Conservation (phyloP, 306 rosid genomes). For the Casuarina equisetifolia region DNA sequence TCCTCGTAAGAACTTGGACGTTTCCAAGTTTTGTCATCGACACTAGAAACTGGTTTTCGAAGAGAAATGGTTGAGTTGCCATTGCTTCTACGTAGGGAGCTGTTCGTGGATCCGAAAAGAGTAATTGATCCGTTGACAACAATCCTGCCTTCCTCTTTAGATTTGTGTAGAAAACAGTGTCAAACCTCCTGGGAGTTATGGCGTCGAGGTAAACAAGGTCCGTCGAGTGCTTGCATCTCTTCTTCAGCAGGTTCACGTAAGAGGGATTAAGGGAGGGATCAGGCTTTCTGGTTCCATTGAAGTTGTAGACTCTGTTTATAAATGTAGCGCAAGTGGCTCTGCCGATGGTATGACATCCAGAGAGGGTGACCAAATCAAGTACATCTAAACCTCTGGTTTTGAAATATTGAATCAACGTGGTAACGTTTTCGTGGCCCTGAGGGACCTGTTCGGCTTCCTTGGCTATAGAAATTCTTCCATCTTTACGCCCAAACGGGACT, state of each 20-base stretch:
- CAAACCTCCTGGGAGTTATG: slow-evolving; percentile 69
- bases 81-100: slow-evolving; percentile 61
- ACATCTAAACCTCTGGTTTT: slow-evolving; percentile 48
- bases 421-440: slow-evolving; percentile 77
- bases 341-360: slow-evolving; percentile 85
- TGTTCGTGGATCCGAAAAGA: slow-evolving; percentile 65
- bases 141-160: slow-evolving; percentile 68
- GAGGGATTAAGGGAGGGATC: slow-evolving; percentile 55
- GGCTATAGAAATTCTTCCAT: slow-evolving; percentile 58
- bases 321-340: slow-evolving; percentile 58
- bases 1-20: neutral
- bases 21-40: slow-evolving; percentile 93
- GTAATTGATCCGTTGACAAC: slow-evolving; percentile 67
- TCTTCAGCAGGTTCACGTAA: slow-evolving; percentile 52
- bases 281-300: slow-evolving; percentile 56
- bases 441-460: slow-evolving; percentile 73
- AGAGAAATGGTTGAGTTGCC: slow-evolving; percentile 63
- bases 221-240: slow-evolving; percentile 42
- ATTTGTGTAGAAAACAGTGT: slow-evolving; percentile 59
- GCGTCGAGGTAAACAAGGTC: slow-evolving; percentile 62
- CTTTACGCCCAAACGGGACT: slow-evolving; percentile 77
- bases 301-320: slow-evolving; percentile 54
- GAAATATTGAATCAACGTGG: slow-evolving; percentile 48
- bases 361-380: slow-evolving; percentile 82
- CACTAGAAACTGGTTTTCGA: slow-evolving; percentile 65